Base-by-base conservation (phyloP, 768 basidiomycete genomes). In the Serpula lacrymans region DNA sequence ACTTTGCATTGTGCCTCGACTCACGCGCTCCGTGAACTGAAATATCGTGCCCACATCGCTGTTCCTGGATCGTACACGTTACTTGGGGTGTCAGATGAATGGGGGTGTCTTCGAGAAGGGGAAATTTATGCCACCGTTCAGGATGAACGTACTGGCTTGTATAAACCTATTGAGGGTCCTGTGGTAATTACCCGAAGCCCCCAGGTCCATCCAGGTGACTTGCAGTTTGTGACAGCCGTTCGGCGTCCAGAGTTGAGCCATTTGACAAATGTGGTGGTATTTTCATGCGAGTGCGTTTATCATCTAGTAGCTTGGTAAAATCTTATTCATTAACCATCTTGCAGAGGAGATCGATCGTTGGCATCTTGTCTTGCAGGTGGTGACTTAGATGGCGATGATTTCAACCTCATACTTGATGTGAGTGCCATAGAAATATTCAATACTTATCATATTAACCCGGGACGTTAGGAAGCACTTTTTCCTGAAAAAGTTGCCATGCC, bases 331-430 rank as follows among this genome's bases (percentile, higher is more conserved):
- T 45, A 1, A 24, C 14, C 18, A 27, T 9, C 42, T 40, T 29
- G 41, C 34, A 69, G 67, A 62, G 74, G 74, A 7, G 26, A 59
- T 26, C 64, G 74, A 39, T 57, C 71, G 13, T 45, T 78, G 10
- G 67, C 74, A 1, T 71, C 70, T 9, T 65, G 63, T 43, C 65
- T 78, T 12, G 75, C 75, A 20, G 77, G 75, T 17, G 77, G 77
- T 6, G 75, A 77, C 54, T 55, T 77, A 33, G 75, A 77, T 46
- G 75, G 74, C 4, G 74, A 76, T 39, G 67, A 71, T 16, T 77
- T 72, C 39, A 74, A 73, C 50, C 28, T 75, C n/a, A 69, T 73
- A 33, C 55, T 67, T 26, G 63, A 71, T 40, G 70, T 71, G 27
- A 48, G 60, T 53, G 36, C 6, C 25, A 24, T 26, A 30, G 28